These are phyloP conservation scores for Capronia americana DNA, from an alignment of 2,329 filamentous ascomycete genomes.

Conservation along the genomic window DNA sequence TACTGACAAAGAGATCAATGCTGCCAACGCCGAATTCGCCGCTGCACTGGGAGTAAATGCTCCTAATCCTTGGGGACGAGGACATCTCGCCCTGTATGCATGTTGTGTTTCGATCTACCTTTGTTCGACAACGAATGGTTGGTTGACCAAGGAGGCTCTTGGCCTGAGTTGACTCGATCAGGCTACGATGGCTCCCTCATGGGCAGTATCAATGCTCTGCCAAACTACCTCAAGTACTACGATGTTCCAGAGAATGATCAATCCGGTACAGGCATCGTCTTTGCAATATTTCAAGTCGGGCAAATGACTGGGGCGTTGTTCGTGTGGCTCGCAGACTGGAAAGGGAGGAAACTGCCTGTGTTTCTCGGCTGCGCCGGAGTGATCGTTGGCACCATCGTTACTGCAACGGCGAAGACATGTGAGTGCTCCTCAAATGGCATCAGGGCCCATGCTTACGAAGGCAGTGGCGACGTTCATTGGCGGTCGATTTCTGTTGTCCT, in stretches of 20 bases:
- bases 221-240: slow-evolving; percentile 60
- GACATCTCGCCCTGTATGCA: slow-evolving; percentile 34
- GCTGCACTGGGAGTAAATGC: slow-evolving; percentile 24
- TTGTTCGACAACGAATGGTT: slow-evolving; percentile 39
- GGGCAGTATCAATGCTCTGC: slow-evolving; percentile 59
- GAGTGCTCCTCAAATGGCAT: neutral
- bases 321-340: slow-evolving; percentile 47
- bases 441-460: neutral
- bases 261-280: slow-evolving; percentile 51
- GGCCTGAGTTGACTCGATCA: neutral
- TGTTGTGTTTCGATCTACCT: slow-evolving; percentile 36
- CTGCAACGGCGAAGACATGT: slow-evolving; percentile 43
- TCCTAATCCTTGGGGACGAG: slow-evolving; percentile 33
- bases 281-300: slow-evolving; percentile 54
- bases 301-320: slow-evolving; percentile 49
- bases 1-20: slow-evolving; percentile 87
- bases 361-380: slow-evolving; percentile 46
- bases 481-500: slow-evolving; percentile 56
- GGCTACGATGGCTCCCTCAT: slow-evolving; percentile 64
- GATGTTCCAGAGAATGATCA: slow-evolving; percentile 49
- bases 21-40: slow-evolving; percentile 20
- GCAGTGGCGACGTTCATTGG: slow-evolving; percentile 50
- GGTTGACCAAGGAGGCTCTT: neutral
- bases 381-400: slow-evolving; percentile 47
- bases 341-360: slow-evolving; percentile 44